These are phyloP conservation scores for Debaryomyces fabryi DNA, from an alignment of 1,139 yeast genomes.

Conservation along the genomic window DNA sequence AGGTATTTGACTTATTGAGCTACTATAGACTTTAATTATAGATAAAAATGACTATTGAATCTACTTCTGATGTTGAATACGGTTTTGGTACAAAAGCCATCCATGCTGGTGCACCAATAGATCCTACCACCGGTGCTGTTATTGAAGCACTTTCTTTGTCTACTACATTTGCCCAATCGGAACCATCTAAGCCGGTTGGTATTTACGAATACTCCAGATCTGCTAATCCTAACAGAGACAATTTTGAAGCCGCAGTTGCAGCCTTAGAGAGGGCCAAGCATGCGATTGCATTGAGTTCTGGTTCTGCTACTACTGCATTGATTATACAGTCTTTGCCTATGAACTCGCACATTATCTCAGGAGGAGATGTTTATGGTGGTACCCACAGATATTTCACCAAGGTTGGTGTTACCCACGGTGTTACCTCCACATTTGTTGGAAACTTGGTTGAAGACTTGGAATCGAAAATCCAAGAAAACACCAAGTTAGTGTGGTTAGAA, in stretches of 20 bases:
- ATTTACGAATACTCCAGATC: constrained; percentile 85
- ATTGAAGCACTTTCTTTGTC: constrained; percentile 83
- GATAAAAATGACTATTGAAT: constrained; percentile 26
- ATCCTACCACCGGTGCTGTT: constrained; percentile 81
- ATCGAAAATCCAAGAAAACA: constrained; percentile 57
- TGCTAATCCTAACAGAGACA: constrained; percentile 85
- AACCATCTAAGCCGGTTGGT: constrained; percentile 79
- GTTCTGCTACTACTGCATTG: constrained; percentile 85
- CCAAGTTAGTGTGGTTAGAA: constrained; percentile 85
- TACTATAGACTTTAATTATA: neutral
- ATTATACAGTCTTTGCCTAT: constrained; percentile 73
- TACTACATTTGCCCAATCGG: constrained; percentile 82
- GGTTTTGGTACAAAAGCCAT: constrained; percentile 81
- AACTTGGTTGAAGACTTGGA: constrained; percentile 64
- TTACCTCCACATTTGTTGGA: constrained; percentile 67
- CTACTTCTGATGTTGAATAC: constrained; percentile 21
- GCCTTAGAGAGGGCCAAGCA: constrained; percentile 75
- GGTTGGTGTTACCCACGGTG: constrained; percentile 82
- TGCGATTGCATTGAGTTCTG: constrained; percentile 82
- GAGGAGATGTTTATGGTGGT: constrained; percentile 93
- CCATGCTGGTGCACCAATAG: constrained; percentile 80
- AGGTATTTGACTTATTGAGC: neutral
- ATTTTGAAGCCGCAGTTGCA: constrained; percentile 80
- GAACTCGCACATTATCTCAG: constrained; percentile 75
- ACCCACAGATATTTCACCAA: constrained; percentile 89